Base-by-base conservation (phyloP, 225 moss, liverwort and hornwort genomes). In the Thuidium tamariscinum region DNA sequence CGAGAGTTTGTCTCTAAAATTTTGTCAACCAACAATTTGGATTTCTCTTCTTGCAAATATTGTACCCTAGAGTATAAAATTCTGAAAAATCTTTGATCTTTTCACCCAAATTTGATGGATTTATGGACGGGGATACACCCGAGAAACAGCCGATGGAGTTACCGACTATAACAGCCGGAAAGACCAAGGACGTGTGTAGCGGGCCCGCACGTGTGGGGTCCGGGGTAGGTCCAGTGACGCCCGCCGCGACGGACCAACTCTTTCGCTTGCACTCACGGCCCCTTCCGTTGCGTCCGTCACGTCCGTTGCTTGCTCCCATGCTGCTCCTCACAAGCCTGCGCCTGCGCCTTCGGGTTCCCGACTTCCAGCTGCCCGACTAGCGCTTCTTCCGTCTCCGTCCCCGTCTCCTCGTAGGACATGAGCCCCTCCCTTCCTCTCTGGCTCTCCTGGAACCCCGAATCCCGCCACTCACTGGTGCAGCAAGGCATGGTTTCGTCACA, bases 11-110 rank as follows among this genome's bases (percentile, higher is more conserved):
- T 8, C 10, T 16, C 3, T 6, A 3, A 48, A 30, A 26, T 11
- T 48, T 42, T 30, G 10, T 0, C 0, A 0, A 0, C 3, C 9
- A 27, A 26, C 2, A 6, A 29, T 48, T 6, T 1, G 0, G 0
- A 30, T 18, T 46, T 6, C 3, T 72, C 29, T 46, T 30, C 18
- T 18, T 49, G 1, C 20, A 49, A 12, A 20, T 7, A 12, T 49
- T 32, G 4, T 11, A 34, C 13, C 49, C 21, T 74, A 34, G 12
- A 7, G 34, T 34, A 5, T 21, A 21, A 14, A 52, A n/a, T 22
- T n/a, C 5, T 3, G 1, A 0, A 52, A 22, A 14, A 2, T 8
- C 36, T 26, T 54, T 37, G 4, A 4, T 16, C 11, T 54, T 52
- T 36, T 54, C 6, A 23, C 44, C 10, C 37, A 51, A 22, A 1